phyloP scores from a whole-genome alignment of 768 basidiomycete species.

The Hortiboletus flavorubellus region DNA sequence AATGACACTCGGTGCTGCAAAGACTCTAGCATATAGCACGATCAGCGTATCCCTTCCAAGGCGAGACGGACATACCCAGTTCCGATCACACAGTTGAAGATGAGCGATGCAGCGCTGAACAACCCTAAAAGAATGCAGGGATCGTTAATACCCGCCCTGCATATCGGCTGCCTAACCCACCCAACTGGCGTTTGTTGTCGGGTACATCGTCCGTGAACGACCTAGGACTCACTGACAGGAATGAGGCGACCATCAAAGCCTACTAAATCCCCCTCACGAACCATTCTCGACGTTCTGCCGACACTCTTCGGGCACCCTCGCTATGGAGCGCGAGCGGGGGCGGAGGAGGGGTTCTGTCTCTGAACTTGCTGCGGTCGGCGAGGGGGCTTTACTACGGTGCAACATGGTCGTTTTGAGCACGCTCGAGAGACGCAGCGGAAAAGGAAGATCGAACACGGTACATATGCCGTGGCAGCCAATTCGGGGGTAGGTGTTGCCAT shows the following conservation, averaged over 20 bases:
- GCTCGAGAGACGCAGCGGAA: not conserved
- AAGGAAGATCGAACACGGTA: not conserved
- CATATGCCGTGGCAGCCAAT: too few species aligned
- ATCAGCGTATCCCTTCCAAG: not conserved
- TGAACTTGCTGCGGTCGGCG: not conserved
- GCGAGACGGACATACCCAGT: conserved; percentile 47
- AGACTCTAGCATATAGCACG: conserved; percentile 46
- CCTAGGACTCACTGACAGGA: conserved; percentile 1
- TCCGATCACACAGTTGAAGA: conserved; percentile 76
- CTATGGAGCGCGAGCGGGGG: not conserved
- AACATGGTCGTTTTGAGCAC: not conserved
- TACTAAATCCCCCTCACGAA: conserved; percentile 1
- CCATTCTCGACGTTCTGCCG: conserved; percentile 9
- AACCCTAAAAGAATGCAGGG: conserved; percentile 10
- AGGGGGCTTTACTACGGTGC: not conserved
- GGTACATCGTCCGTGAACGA: conserved; percentile 44
- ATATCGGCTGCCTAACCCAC: conserved; percentile 31
- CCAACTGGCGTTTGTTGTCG: conserved; percentile 46
- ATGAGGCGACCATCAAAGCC: not conserved
- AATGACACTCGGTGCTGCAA: conserved; percentile 67
- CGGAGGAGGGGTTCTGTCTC: conserved; percentile 25
- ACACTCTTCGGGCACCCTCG: not conserved
- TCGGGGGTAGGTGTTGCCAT: too few species aligned
- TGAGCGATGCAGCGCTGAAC: conserved; percentile 57
- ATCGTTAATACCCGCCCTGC: not conserved